Percentiles rank a stretch among this genome's conserved stretches.
Evolutionary conservation across 768 basidiomycete genomes (phyloP).

Genomic region (Obba rivulosa): DNA sequence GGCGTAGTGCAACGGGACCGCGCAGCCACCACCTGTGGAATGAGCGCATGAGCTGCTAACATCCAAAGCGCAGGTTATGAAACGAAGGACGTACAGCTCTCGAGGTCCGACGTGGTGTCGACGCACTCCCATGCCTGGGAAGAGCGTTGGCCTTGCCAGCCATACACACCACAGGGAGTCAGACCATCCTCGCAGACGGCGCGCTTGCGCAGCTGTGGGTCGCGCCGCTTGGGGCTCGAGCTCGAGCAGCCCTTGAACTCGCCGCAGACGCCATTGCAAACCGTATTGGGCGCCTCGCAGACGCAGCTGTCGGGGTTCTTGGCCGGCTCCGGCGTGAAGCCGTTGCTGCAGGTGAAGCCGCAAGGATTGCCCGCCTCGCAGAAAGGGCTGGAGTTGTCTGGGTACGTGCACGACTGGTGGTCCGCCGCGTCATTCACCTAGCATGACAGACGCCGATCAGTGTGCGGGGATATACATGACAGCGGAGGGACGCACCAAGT

Average conservation of each 20-base stretch:
- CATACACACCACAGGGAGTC: constrained; percentile 40
- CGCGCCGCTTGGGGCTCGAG: constrained; percentile 19
- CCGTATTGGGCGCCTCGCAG: constrained; percentile 34
- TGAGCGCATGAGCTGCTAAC: not conserved
- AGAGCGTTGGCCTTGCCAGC: constrained; percentile 18
- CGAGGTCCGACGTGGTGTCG: constrained; percentile 40
- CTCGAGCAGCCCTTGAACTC: constrained; percentile 22
- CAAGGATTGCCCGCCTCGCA: constrained; percentile 37
- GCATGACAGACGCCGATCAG: not conserved
- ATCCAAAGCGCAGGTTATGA: not conserved
- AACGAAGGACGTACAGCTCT: constrained; percentile 40
- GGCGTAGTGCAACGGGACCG: constrained; percentile 25
- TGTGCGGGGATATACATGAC: no score
- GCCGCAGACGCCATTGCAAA: constrained; percentile 46
- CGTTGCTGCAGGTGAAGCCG: constrained; percentile 41
- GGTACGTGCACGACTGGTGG: constrained; percentile 33
- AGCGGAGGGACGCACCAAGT: constrained; percentile 26
- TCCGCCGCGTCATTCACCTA: constrained; percentile 23
- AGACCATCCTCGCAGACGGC: constrained; percentile 31
- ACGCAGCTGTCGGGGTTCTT: constrained; percentile 33
- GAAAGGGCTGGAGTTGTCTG: constrained; percentile 31
- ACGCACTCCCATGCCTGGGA: constrained; percentile 44
- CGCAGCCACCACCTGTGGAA: constrained; percentile 43
- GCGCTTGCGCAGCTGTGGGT: constrained; percentile 27
- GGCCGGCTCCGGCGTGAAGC: constrained; percentile 30